Base-by-base conservation (phyloP, 2,329 filamentous ascomycete genomes). In the Cercospora beticola region DNA sequence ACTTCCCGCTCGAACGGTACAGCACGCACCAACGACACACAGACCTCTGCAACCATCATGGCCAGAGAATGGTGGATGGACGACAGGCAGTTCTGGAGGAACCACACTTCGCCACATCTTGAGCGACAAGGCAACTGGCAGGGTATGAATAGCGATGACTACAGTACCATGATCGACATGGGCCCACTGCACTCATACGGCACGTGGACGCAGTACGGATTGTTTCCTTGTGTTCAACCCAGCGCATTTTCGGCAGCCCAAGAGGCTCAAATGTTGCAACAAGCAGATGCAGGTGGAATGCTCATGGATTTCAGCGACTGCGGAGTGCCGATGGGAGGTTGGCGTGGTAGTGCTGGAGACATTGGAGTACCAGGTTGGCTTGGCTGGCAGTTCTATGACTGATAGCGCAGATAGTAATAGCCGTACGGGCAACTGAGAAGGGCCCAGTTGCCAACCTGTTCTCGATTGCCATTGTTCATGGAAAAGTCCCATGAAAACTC, bases 131-230 rank as follows among this genome's bases (percentile, higher is more conserved):
- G 59, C 23, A 40, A 62, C 9, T 62, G 31, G 33, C 40, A 62
- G 4, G 23, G 8, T 12, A n/a, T 23, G n/a, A 2, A n/a, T 16
- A 7, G n/a, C 16, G 59, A 62, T 26, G 21, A 21, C 33, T 62
- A 62, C 59, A 62, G 59, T 9, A 40, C 18, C 3, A 18, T 40
- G 18, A 43, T 26, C 59, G 36, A 62, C 9, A 2, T 62, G 30
- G 59, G 59, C 28, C 59, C 59, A n/a, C 6, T 62, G 31, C 59
- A 62, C 12, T 12, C 59, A 18, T 62, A 62, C 33, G 59, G 59
- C 8, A 62, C 26, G 5, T 40, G 18, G 31, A 62, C 59, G n/a
- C 28, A 30, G 14, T 62, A 33, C 16, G 59, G 59, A 8, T n/a
- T 46, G 33, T 62, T 23, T 28, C 59, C 59, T 46, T 62, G 59